These are phyloP conservation scores for Penicillium desertorum DNA, from an alignment of 495 filamentous ascomycete species.

Conservation along the genomic window DNA sequence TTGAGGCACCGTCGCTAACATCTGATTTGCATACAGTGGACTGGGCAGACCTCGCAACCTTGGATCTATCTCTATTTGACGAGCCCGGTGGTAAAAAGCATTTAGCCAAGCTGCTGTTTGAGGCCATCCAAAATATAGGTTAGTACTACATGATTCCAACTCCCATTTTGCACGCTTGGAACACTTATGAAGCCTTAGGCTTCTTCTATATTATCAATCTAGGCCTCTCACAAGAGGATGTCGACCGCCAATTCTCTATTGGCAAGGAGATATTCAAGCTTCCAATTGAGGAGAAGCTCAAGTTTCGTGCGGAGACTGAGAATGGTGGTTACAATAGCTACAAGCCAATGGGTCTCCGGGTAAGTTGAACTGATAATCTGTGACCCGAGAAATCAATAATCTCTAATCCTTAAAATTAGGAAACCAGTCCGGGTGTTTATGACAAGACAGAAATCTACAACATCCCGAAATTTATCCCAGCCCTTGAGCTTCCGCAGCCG, in stretches of 20 bases:
- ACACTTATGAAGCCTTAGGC: constrained; percentile 5
- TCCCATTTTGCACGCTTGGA: not conserved
- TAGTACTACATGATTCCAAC: not conserved
- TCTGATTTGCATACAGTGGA: constrained; percentile 21
- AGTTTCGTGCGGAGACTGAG: constrained; percentile 46
- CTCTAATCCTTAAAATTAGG: constrained; percentile 3
- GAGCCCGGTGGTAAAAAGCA: constrained; percentile 50
- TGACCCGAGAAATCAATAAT: constrained; percentile 2
- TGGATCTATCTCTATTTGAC: constrained; percentile 51
- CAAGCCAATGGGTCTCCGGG: constrained; percentile 23
- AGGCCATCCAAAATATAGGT: constrained; percentile 35
- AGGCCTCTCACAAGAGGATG: constrained; percentile 49
- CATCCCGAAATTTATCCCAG: constrained; percentile 51
- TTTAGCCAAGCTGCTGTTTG: constrained; percentile 49
- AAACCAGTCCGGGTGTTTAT: constrained; percentile 34
- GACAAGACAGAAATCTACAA: constrained; percentile 60
- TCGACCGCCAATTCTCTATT: constrained; percentile 53
- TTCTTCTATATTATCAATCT: constrained; percentile 55
- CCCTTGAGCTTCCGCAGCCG: constrained; percentile 44
- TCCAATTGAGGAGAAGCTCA: constrained; percentile 49
- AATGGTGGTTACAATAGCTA: constrained; percentile 47
- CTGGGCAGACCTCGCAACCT: constrained; percentile 54
- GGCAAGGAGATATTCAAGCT: constrained; percentile 50
- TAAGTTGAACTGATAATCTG: not conserved
- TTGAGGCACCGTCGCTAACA: not conserved